Evolutionary conservation across 2,329 filamentous ascomycete genomes (phyloP), one percentile per base, ranked within the genome.

Genomic region (Gnomoniopsis smithogilvyi): DNA sequence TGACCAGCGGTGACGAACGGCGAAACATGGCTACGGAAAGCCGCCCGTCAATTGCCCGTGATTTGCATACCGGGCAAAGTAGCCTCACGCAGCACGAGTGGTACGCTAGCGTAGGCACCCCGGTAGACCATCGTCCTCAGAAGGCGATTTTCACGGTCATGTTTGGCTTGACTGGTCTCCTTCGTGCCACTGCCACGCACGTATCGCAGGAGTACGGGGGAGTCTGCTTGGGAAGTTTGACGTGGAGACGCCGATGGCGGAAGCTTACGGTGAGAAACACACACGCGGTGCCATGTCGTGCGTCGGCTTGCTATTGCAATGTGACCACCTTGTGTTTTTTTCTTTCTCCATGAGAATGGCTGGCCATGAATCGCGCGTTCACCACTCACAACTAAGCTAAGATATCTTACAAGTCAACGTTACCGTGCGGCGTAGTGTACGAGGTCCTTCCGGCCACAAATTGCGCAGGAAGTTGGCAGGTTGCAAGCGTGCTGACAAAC

Each of bases 271-370:
- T 43, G 56, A 55, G 43, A 45, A 47, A 55, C 41, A 55, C 41
- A 55, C 47, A 49, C 59, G 48, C 15, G 51, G 51, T 59, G 51
- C 30, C 51, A 56, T 51, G 55, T 45, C 24, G 51, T 59, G 56
- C 30, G 17, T 53, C 22, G 41, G 38, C 22, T 21, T 26, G n/a
- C 30, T 22, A 30, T 30, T 30, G 4, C 26, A 30, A 30, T 30
- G 26, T 30, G 26, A 4, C 8, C 4, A 30, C 26, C 26, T 4
- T 8, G 26, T 4, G 8, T 8, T 30, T 30, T 30, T n/a, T n/a
- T n/a, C n/a, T n/a, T n/a, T n/a, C n/a, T n/a, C n/a, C n/a, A n/a
- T n/a, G n/a, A 8, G 26, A 4, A 8, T 30, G 26, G 26, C 26
- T 30, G 26, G 26, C 26, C 26, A 30, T 30, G 26, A 30, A 8